Conservation (phyloP, 805 yeast species). For the Myxozyma melibiosi region DNA sequence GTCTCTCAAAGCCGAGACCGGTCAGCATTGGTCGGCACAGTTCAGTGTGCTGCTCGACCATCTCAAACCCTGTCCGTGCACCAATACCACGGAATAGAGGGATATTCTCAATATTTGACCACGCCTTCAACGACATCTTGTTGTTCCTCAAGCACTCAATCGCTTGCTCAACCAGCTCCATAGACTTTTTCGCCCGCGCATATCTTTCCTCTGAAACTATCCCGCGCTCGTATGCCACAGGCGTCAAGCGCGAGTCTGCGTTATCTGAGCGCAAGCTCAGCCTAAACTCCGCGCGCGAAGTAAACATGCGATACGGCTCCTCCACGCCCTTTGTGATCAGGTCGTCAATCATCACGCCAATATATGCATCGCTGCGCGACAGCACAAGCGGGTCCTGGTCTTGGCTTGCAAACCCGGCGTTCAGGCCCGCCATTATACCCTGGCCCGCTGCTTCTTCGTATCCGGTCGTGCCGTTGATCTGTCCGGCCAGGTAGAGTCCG, state of each 20-base stretch:
- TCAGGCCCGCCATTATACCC: constrained; percentile 92
- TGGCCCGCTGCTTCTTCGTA: constrained; percentile 99
- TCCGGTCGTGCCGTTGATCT: constrained; percentile 97
- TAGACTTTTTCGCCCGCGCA: constrained; percentile 51
- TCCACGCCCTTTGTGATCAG: constrained; percentile 91
- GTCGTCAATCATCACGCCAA: constrained; percentile 93
- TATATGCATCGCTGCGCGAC: constrained; percentile 79
- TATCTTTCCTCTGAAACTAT: constrained; percentile 66
- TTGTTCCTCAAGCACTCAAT: constrained; percentile 51
- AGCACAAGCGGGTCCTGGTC: constrained; percentile 53
- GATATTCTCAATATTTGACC: constrained; percentile 52
- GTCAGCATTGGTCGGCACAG: constrained; percentile 36
- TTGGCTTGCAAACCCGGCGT: constrained; percentile 70
- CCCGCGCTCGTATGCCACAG: constrained; percentile 64
- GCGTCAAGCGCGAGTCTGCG: constrained; percentile 85
- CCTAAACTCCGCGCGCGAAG: constrained; percentile 92
- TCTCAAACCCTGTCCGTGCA: constrained; percentile 67
- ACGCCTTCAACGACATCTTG: constrained; percentile 56
- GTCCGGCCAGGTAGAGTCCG: constrained; percentile 91
- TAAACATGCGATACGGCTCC: constrained; percentile 98
- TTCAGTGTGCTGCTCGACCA: constrained; percentile 58
- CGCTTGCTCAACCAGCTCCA: constrained; percentile 48
- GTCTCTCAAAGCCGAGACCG: constrained; percentile 45
- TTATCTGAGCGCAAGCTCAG: constrained; percentile 89
- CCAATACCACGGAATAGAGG: constrained; percentile 58